Evolutionary conservation across 2,329 filamentous ascomycete species (phyloP).

Genomic region (Colletotrichum scovillei): DNA sequence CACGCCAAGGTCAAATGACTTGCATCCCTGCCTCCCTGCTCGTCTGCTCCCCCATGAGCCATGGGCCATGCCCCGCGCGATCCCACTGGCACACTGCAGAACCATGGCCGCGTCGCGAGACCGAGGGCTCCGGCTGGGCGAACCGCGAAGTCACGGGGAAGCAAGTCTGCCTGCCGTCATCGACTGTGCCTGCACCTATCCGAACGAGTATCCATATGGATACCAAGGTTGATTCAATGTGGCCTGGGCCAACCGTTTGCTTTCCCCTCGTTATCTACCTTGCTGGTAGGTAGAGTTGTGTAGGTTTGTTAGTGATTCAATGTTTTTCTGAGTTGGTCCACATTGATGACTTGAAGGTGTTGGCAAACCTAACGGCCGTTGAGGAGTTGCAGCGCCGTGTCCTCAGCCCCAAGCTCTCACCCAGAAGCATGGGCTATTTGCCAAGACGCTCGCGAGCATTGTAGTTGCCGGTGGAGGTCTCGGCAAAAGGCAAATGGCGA

Average conservation of each 20-base stretch:
- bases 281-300: neutral
- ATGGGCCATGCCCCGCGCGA: neutral
- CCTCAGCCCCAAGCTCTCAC: constrained; percentile 19
- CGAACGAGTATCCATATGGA: too few relatives aligned
- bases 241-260: constrained; percentile 21
- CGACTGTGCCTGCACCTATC: neutral
- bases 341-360: neutral
- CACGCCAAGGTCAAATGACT: constrained; percentile 1
- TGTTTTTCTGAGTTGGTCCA: neutral
- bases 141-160: neutral
- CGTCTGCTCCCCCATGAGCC: too few relatives aligned
- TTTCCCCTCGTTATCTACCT: neutral
- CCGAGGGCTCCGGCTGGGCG: constrained; percentile 30
- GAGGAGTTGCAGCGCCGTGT: constrained; percentile 20
- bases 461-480: neutral
- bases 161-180: neutral
- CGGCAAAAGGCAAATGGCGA: neutral
- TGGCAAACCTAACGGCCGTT: constrained; percentile 1
- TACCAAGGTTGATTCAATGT: constrained; percentile 2
- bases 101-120: constrained; percentile 8
- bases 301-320: neutral
- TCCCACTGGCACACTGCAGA: neutral
- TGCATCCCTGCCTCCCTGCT: neutral
- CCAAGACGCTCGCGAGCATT: neutral
- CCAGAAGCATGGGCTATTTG: neutral